Evolutionary conservation across 2,329 filamentous ascomycete species (phyloP).

Genomic region (Exophiala sideris): DNA sequence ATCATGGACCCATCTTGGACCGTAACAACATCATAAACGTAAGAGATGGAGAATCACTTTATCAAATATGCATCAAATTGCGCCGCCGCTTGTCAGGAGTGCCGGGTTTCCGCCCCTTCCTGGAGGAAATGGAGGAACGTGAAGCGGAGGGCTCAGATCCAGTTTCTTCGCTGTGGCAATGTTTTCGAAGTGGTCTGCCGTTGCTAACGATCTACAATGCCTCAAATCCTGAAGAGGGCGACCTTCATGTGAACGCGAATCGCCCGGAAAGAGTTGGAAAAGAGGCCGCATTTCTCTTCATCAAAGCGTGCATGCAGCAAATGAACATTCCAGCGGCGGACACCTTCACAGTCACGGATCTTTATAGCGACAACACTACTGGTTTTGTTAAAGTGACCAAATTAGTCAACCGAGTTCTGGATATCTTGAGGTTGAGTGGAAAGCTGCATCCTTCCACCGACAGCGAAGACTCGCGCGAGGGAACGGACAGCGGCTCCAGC

Average conservation of each 20-base stretch:
- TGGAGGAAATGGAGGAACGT: slow-evolving; percentile 69
- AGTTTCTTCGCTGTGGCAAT: slow-evolving; percentile 86
- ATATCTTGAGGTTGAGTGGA: slow-evolving; percentile 75
- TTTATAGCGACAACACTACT: slow-evolving; percentile 91
- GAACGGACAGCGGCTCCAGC: slow-evolving; percentile 46
- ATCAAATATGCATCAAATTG: slow-evolving; percentile 88
- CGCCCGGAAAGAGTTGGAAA: slow-evolving; percentile 72
- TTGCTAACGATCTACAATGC: slow-evolving; percentile 87
- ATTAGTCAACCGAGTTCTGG: slow-evolving; percentile 88
- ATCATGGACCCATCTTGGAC: slow-evolving; percentile 63
- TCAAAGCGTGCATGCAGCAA: slow-evolving; percentile 81
- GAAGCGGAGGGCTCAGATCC: slow-evolving; percentile 65
- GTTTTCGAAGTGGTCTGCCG: slow-evolving; percentile 78
- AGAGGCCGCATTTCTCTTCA: slow-evolving; percentile 85
- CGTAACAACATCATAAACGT: slow-evolving; percentile 96
- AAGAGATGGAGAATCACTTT: slow-evolving; percentile 90
- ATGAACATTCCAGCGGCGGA: slow-evolving; percentile 75
- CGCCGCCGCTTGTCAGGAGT: slow-evolving; percentile 78
- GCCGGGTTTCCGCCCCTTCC: slow-evolving; percentile 72
- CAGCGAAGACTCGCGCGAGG: slow-evolving; percentile 31
- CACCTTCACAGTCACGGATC: slow-evolving; percentile 86
- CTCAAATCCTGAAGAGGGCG: slow-evolving; percentile 63
- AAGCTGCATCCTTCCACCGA: slow-evolving; percentile 61
- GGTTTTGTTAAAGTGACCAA: slow-evolving; percentile 90
- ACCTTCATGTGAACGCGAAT: slow-evolving; percentile 55